phyloP scores from a whole-genome alignment of 306 rosid species.

The Geum urbanum region DNA sequence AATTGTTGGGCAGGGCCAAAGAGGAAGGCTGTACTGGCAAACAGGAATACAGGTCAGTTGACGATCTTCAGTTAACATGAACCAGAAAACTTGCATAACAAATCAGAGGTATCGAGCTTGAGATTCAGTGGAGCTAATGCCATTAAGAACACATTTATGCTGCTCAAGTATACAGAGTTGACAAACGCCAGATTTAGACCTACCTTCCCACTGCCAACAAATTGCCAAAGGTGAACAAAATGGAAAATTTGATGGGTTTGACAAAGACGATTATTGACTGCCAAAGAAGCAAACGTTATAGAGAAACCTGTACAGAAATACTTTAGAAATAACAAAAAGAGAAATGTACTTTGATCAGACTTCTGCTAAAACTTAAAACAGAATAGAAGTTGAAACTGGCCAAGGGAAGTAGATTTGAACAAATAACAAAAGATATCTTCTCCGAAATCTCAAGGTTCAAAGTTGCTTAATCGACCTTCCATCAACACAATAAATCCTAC shows the following conservation, averaged over 20 bases:
- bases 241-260: conserved; percentile 79
- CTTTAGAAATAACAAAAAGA: conserved; percentile 8
- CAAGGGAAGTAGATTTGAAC: not conserved
- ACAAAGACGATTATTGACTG: conserved; percentile 82
- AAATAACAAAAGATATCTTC: not conserved
- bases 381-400: not conserved
- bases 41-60: conserved; percentile 30
- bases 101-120: not conserved
- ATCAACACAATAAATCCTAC: not conserved
- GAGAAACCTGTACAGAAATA: conserved; percentile 18
- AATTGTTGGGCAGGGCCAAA: conserved; percentile 71
- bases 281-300: conserved; percentile 35
- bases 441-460: not conserved
- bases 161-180: not conserved
- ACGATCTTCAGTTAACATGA: conserved; percentile 4
- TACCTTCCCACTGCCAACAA: conserved; percentile 95
- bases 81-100: conserved; percentile 9
- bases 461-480: not conserved
- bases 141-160: not conserved
- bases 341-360: not conserved
- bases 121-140: conserved; percentile 2
- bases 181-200: conserved; percentile 21
- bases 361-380: not conserved
- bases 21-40: conserved; percentile 94
- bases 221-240: conserved; percentile 84